Evolutionary conservation across 1,139 yeast genomes (phyloP).

Genomic region (Lodderomyces elongisporus): DNA sequence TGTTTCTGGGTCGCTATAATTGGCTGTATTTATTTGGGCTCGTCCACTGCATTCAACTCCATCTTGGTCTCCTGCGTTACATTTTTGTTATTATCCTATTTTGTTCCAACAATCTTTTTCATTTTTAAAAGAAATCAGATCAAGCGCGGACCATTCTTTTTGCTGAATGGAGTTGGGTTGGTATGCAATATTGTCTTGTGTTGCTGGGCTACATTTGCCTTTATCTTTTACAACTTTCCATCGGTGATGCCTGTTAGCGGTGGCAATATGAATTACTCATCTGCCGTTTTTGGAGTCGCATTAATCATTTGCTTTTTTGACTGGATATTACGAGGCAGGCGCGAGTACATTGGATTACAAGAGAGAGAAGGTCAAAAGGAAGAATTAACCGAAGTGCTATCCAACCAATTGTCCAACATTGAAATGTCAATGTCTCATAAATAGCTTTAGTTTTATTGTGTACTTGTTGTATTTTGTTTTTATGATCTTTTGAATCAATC

Average conservation of each 20-base stretch:
- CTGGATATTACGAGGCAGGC: conserved; percentile 37
- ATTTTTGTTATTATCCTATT: conserved; percentile 31
- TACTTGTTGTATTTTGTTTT: conserved; percentile 36
- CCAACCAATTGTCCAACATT: conserved; percentile 23
- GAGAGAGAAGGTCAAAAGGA: conserved; percentile 21
- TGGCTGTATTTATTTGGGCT: conserved; percentile 40
- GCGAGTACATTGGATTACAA: conserved; percentile 23
- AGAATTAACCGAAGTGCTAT: conserved; percentile 24
- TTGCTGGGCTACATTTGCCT: conserved; percentile 37
- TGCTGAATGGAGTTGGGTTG: conserved; percentile 24
- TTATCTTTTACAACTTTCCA: conserved; percentile 42
- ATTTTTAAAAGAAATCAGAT: conserved; percentile 33
- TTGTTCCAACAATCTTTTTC: conserved; percentile 30
- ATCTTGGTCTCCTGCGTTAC: conserved; percentile 35
- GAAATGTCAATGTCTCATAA: conserved; percentile 19
- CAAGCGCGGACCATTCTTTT: conserved; percentile 47
- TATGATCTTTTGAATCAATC: too few relatives aligned
- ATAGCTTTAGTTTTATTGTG: not conserved
- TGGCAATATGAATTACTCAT: conserved; percentile 43
- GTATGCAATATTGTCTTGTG: conserved; percentile 20
- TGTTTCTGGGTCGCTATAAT: conserved; percentile 32
- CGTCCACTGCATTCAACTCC: conserved; percentile 40
- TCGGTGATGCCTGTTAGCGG: conserved; percentile 41
- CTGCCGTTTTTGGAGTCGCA: conserved; percentile 36
- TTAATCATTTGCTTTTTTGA: conserved; percentile 28